Conservation (phyloP, 148 eudicot genomes). For the Vaccinium vitisidaea region DNA sequence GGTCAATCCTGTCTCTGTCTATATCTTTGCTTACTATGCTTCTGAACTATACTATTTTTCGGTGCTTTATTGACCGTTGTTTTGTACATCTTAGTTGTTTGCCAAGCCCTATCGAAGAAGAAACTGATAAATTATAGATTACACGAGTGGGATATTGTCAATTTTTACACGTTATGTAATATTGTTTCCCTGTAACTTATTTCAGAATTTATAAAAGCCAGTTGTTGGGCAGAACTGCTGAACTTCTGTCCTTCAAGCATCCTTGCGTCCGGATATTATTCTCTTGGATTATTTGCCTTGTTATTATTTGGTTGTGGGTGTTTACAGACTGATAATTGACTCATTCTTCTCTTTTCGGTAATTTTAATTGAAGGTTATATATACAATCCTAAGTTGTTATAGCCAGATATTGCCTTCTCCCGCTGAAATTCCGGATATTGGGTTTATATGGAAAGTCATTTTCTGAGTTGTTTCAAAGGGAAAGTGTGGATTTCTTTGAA, state of each 20-base stretch:
- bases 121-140: background rate
- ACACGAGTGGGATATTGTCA: background rate
- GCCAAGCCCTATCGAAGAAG: background rate
- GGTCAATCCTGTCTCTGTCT: background rate
- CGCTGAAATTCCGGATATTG: background rate
- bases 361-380: background rate
- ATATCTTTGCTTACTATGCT: background rate
- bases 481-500: background rate
- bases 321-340: background rate
- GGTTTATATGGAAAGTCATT: background rate
- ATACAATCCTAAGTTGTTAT: background rate
- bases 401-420: background rate
- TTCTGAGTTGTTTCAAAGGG: background rate
- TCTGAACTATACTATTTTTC: background rate
- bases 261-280: background rate
- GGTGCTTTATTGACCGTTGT: background rate
- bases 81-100: background rate
- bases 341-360: background rate
- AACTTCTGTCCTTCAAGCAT: background rate
- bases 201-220: background rate
- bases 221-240: background rate
- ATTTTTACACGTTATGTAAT: background rate
- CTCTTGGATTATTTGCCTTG: background rate
- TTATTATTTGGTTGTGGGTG: background rate
- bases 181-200: background rate